phyloP scores from a whole-genome alignment of 768 basidiomycete genomes.

The Boletus reticulatus region DNA sequence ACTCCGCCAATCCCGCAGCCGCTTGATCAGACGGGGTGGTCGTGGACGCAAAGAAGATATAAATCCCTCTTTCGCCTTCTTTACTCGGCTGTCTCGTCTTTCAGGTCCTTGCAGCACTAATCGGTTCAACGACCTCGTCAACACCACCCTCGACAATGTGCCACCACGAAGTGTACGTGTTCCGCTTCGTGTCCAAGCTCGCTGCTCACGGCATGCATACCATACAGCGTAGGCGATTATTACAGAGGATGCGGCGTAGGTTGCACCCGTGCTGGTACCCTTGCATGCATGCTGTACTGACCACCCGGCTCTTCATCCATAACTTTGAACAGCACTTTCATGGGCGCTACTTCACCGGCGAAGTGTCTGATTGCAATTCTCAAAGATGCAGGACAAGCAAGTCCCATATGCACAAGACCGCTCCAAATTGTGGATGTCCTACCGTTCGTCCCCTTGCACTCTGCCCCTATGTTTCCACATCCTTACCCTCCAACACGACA shows the following conservation, averaged over 20 bases:
- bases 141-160: conserved; percentile 24
- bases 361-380: conserved; percentile 31
- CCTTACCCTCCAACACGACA: conserved; percentile 6
- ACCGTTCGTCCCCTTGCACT: conserved; percentile 16
- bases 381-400: conserved; percentile 34
- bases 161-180: conserved; percentile 36
- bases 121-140: neutral
- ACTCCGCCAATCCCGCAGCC: conserved; percentile 8
- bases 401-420: conserved; percentile 35
- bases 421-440: conserved; percentile 32
- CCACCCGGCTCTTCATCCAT: neutral
- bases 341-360: conserved; percentile 36
- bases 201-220: conserved; percentile 1
- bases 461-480: conserved; percentile 9
- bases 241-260: conserved; percentile 37
- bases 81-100: neutral
- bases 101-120: neutral
- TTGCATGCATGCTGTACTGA: conserved; percentile 2
- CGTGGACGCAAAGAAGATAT: too few species aligned
- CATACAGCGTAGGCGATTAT: conserved; percentile 34
- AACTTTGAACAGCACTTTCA: conserved; percentile 34
- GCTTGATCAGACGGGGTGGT: neutral
- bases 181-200: neutral
- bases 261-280: neutral
- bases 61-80: too few species aligned